Evolutionary conservation across 2,329 filamentous ascomycete genomes (phyloP), one percentile per base, ranked within the genome.

Genomic region (Ophiostoma sp.): DNA sequence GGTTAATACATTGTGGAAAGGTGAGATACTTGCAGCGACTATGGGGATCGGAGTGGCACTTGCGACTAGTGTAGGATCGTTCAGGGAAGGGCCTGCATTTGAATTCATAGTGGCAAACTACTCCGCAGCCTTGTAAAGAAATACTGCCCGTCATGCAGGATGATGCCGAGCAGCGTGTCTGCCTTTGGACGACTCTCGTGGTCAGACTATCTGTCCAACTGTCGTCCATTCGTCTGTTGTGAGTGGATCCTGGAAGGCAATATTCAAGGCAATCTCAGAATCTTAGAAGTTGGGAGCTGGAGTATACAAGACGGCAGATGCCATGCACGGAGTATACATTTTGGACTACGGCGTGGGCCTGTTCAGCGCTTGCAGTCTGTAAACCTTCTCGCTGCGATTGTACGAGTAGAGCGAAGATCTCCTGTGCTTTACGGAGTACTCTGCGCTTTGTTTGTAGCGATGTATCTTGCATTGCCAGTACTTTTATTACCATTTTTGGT

Each of bases 71-170:
- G 55, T 55, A n/a, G 18, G 49, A n/a, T 55, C 27, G 49, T 55
- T 55, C 49, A 18, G 49, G n/a, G n/a, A 55, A 55, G 49, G 49
- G n/a, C 18, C 49, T n/a, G 55, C 38, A 60, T 60, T 60, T 18
- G 55, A 38, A 27, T 60, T 38, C 55, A 38, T 16, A 18, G 55
- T 60, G 55, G 55, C 55, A 60, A 60, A 60, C 55, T 60, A 38
- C 55, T 60, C 55, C 55, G 55, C 55, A 60, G 55, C 55, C 55
- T 60, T 60, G 27, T 27, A 27, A 27, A 27, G 27, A 27, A 14
- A 27, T 38, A 18, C 18, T 55, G 8, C 49, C 52, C 27, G 27
- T 60, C 27, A 60, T 60, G 27, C 55, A 40, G 55, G 55, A 60
- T 60, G 55, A 38, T 60, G 55, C 14, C 18, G 55, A 60, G 55